These are phyloP conservation scores for Trichoderma asperelloides DNA, from an alignment of 495 filamentous ascomycete species.

Conservation along the genomic window DNA sequence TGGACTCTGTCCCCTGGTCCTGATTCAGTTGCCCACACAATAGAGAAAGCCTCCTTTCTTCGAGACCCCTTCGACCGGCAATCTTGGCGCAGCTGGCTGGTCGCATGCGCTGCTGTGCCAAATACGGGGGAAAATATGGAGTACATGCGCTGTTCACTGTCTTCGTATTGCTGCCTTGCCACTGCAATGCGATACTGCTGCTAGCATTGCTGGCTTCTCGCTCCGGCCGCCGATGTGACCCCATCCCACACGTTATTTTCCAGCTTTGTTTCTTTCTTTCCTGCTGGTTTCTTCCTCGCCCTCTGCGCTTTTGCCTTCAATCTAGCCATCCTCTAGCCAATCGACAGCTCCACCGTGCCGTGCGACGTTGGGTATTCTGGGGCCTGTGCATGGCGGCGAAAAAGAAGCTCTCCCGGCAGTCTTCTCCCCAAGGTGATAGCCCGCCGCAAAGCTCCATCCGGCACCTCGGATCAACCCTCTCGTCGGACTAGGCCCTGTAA, in stretches of 20 bases:
- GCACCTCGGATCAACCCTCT: not conserved
- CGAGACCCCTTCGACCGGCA: not conserved
- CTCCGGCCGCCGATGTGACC: not conserved
- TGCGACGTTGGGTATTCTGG: slow-evolving; percentile 4
- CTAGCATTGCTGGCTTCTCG: not conserved
- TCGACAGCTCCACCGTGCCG: not conserved
- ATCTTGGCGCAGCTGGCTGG: not conserved
- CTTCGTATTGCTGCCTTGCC: not conserved
- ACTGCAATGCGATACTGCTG: not conserved
- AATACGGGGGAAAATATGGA: not conserved
- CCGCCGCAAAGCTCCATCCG: not conserved
- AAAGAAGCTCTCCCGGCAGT: not conserved
- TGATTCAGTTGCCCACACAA: not conserved
- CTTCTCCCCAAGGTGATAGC: not conserved
- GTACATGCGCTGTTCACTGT: not conserved
- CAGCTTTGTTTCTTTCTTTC: not conserved
- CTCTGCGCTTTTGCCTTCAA: not conserved
- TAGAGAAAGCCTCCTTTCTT: not conserved
- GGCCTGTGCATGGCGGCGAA: not conserved
- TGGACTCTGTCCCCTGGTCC: not conserved
- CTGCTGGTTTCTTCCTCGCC: not conserved
- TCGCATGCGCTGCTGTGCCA: slow-evolving; percentile 1
- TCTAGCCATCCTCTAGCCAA: not conserved
- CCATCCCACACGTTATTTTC: not conserved
- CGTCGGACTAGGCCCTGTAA: slow-evolving; percentile 1